Percentiles rank a stretch among this genome's conserved stretches.
Conservation (phyloP, 164 flowering plant genomes). For the Nymphaea thermarum region DNA sequence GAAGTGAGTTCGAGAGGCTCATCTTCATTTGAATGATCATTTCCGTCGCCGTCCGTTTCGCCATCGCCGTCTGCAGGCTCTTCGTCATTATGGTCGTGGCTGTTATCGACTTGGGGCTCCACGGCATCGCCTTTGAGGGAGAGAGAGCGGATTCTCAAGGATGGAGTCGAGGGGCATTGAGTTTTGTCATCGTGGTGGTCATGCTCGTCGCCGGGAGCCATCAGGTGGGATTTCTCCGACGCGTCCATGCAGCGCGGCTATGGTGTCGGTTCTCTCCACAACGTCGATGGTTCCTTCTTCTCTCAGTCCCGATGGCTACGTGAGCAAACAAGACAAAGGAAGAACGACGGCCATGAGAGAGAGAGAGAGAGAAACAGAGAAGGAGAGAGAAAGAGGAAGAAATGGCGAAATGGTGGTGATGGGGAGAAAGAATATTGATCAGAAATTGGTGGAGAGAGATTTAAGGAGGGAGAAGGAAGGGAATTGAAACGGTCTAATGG, state of each 20-base stretch:
- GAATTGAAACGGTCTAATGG: neutral
- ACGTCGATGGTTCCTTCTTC: neutral
- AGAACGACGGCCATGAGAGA: neutral
- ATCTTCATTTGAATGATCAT: constrained; percentile 1
- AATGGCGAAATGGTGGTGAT: neutral
- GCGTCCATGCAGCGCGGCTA: neutral
- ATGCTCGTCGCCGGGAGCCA: neutral
- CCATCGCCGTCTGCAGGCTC: neutral
- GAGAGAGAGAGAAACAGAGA: constrained; percentile 2
- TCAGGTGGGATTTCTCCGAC: neutral
- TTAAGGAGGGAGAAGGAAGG: neutral
- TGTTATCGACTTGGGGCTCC: neutral
- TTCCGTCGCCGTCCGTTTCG: constrained; percentile 2
- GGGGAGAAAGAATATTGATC: neutral
- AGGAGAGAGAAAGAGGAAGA: constrained; percentile 2
- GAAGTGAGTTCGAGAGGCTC: constrained; percentile 3
- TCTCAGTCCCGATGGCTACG: too few species aligned
- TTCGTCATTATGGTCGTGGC: neutral
- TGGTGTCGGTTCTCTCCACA: neutral
- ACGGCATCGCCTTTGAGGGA: neutral
- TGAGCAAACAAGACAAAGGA: neutral
- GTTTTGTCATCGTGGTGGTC: neutral
- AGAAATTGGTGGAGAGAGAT: neutral
- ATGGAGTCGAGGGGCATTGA: neutral
- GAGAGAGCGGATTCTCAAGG: neutral